Evolutionary conservation across 805 yeast genomes (phyloP).

Genomic region (Nakazawaea molendinolei): DNA sequence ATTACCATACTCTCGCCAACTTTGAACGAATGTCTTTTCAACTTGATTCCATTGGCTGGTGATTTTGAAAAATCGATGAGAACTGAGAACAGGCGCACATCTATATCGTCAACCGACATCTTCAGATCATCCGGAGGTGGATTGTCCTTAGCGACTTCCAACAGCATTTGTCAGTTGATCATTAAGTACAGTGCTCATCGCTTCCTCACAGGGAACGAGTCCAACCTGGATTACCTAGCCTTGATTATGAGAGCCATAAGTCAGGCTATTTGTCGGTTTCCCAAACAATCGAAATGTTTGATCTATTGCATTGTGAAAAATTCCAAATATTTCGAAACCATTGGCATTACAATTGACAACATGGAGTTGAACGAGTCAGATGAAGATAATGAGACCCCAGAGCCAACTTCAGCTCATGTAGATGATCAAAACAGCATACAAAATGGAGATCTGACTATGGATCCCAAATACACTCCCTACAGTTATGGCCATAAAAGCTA

Average conservation of each 20-base stretch:
- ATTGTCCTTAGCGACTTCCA: slow-evolving; percentile 45
- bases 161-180: slow-evolving; percentile 36
- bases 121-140: slow-evolving; percentile 27
- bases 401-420: neutral
- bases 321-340: slow-evolving; percentile 10
- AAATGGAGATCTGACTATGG: neutral
- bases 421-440: neutral
- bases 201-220: slow-evolving; percentile 30
- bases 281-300: slow-evolving; percentile 46
- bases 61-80: neutral
- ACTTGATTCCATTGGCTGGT: slow-evolving; percentile 40
- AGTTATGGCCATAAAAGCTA: too few relatives aligned
- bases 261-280: slow-evolving; percentile 43
- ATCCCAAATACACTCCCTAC: neutral
- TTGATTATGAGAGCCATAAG: slow-evolving; percentile 50
- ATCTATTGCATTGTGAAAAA: slow-evolving; percentile 42
- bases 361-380: slow-evolving; percentile 3
- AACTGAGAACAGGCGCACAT: slow-evolving; percentile 11
- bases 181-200: slow-evolving; percentile 28
- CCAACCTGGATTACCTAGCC: slow-evolving; percentile 52
- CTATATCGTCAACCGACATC: slow-evolving; percentile 9
- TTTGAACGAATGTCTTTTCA: slow-evolving; percentile 54
- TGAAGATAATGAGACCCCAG: neutral
- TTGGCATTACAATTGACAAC: slow-evolving; percentile 10
- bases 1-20: slow-evolving; percentile 35